phyloP scores from a whole-genome alignment of 805 yeast species.

The Hanseniaspora mollemarum region DNA sequence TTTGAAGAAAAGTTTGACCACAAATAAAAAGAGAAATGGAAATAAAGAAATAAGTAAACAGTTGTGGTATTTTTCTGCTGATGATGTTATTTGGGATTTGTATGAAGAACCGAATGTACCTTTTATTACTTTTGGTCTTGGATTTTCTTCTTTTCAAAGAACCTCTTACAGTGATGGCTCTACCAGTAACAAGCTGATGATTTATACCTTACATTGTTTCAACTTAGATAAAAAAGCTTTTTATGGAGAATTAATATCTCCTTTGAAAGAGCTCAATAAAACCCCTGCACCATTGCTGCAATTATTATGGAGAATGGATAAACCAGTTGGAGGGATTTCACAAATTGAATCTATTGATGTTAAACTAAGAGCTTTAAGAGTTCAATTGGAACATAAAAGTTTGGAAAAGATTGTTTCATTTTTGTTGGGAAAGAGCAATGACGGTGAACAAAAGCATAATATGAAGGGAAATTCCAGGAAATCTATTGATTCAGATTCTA shows the following conservation, averaged over 20 bases:
- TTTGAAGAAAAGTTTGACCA: constrained; percentile 29
- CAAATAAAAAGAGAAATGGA: constrained; percentile 20
- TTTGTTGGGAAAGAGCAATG: constrained; percentile 28
- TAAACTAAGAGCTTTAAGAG: constrained; percentile 41
- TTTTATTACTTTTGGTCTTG: constrained; percentile 44
- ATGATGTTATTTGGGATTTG: constrained; percentile 49
- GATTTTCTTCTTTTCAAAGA: constrained; percentile 38
- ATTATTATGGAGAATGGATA: constrained; percentile 44
- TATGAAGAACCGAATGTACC: constrained; percentile 39
- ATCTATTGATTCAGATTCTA: not conserved
- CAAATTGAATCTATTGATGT: constrained; percentile 43
- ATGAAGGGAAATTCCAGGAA: not conserved
- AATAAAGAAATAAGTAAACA: constrained; percentile 24
- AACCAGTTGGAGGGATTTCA: constrained; percentile 55
- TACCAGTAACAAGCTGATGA: constrained; percentile 37
- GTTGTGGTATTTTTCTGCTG: constrained; percentile 42
- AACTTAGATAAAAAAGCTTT: constrained; percentile 39
- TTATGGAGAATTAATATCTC: constrained; percentile 44
- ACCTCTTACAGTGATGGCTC: constrained; percentile 45
- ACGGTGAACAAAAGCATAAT: not conserved
- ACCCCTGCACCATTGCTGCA: constrained; percentile 30
- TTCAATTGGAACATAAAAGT: constrained; percentile 47
- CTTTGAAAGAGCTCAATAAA: constrained; percentile 24
- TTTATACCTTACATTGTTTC: constrained; percentile 41
- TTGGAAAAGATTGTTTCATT: constrained; percentile 40